These are phyloP conservation scores for Dendrobium catenatum DNA, from an alignment of 106 monocot species.

Conservation along the genomic window DNA sequence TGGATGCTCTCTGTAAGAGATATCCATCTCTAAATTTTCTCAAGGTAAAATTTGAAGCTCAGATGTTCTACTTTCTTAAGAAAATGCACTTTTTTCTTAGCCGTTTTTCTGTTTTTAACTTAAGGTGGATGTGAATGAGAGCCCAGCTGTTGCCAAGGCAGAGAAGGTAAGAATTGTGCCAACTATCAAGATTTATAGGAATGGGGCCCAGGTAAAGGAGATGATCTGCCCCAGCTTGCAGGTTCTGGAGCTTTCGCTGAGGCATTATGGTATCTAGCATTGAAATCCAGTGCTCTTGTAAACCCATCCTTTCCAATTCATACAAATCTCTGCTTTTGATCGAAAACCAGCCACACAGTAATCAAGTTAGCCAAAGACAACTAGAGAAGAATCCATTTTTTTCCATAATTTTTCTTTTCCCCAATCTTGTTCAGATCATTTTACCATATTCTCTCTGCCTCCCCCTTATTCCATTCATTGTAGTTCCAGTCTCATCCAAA, in stretches of 20 bases:
- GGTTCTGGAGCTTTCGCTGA: constrained; percentile 42
- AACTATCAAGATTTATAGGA: constrained; percentile 61
- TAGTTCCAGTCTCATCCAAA: constrained; percentile 4
- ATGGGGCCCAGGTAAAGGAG: constrained; percentile 45
- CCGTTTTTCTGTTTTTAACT: neutral
- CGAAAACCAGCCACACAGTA: neutral
- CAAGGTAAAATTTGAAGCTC: constrained; percentile 42
- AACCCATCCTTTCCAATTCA: neutral
- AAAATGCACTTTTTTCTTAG: neutral
- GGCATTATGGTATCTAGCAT: constrained; percentile 31
- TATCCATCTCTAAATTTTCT: constrained; percentile 84
- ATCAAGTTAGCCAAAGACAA: constrained; percentile 1
- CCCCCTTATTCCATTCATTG: constrained; percentile 6
- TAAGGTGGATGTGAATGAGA: constrained; percentile 22
- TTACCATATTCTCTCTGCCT: neutral
- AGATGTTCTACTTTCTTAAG: neutral
- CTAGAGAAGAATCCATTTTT: neutral
- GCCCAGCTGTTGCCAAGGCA: constrained; percentile 27
- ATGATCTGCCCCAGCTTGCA: constrained; percentile 60
- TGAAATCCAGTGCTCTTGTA: neutral
- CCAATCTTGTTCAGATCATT: neutral
- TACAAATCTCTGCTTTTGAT: neutral
- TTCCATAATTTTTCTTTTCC: neutral
- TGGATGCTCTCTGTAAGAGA: constrained; percentile 51
- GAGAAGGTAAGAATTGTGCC: constrained; percentile 59